Conservation (phyloP, 306 rosid genomes). For the Quercus agrifolia region DNA sequence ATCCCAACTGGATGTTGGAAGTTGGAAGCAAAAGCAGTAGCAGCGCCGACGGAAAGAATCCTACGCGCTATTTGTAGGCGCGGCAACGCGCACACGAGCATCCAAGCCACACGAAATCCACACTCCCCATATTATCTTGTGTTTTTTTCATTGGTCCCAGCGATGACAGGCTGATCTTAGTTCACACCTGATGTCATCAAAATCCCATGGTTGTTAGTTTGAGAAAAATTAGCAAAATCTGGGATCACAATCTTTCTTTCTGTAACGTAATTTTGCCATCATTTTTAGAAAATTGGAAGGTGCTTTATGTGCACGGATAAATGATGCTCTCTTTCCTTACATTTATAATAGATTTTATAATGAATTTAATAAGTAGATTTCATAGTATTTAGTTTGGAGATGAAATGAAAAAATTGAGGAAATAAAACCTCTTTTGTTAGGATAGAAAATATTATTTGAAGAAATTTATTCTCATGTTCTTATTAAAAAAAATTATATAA, state of each 20-base stretch:
- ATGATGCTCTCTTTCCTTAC: accelerated
- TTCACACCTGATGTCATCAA: not conserved
- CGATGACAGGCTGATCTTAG: not conserved
- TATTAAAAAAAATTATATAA: too few relatives aligned
- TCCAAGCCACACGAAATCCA: conserved; percentile 31
- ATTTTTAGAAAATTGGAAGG: too few relatives aligned
- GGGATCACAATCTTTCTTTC: too few relatives aligned
- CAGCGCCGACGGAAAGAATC: conserved; percentile 38
- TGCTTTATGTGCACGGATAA: too few relatives aligned
- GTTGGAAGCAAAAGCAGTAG: not conserved
- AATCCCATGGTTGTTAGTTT: not conserved
- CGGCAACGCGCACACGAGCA: conserved; percentile 15
- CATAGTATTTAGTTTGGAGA: too few relatives aligned
- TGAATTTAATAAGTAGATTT: too few relatives aligned
- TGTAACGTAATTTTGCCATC: too few relatives aligned
- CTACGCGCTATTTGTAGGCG: conserved; percentile 27
- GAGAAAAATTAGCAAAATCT: too few relatives aligned
- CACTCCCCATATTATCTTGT: conserved; percentile 12
- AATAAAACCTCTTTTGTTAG: too few relatives aligned
- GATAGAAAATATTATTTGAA: too few relatives aligned
- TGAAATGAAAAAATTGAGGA: too few relatives aligned
- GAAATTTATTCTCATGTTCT: too few relatives aligned
- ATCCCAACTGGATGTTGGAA: not conserved
- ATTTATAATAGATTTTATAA: accelerated
- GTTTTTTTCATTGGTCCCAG: not conserved